A percentile compares a stretch with the other conserved stretches of the same genome.
These are phyloP conservation scores for Dothistroma pini DNA, from an alignment of 2,329 filamentous ascomycete genomes.

Conservation along the genomic window DNA sequence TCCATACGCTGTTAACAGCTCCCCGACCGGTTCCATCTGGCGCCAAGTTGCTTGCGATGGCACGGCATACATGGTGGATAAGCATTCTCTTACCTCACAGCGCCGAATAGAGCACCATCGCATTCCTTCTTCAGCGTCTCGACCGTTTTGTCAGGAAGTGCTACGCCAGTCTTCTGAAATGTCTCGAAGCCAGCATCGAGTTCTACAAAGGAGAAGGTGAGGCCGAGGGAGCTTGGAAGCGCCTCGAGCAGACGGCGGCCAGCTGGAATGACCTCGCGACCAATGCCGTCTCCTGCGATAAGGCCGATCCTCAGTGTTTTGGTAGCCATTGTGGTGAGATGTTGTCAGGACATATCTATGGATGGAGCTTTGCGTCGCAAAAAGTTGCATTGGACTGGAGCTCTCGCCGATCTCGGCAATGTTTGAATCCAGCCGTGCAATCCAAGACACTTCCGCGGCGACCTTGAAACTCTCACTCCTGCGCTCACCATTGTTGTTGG, in stretches of 20 bases:
- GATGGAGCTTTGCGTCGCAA: background rate
- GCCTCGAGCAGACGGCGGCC: slow-evolving; percentile 90
- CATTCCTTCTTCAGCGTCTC: slow-evolving; percentile 85
- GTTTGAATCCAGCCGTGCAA: background rate
- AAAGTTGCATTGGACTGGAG: background rate
- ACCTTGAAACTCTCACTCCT: background rate
- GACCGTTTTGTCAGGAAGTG: slow-evolving; percentile 87
- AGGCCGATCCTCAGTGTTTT: slow-evolving; percentile 51
- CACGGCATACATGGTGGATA: background rate
- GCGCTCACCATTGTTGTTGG: background rate
- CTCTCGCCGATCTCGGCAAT: background rate
- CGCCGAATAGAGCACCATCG: slow-evolving; percentile 93
- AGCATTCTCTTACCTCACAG: slow-evolving; percentile 56
- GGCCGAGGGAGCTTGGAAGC: slow-evolving; percentile 80
- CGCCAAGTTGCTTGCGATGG: background rate
- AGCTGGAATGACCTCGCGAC: slow-evolving; percentile 94
- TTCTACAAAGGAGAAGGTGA: slow-evolving; percentile 92
- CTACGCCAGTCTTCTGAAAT: slow-evolving; percentile 83
- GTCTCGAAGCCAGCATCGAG: slow-evolving; percentile 90
- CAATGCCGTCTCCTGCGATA: slow-evolving; percentile 97
- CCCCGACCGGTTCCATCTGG: background rate
- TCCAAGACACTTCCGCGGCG: background rate
- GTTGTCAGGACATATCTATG: background rate
- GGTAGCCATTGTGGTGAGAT: background rate
- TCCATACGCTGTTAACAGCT: background rate